Evolutionary conservation across 1,284 basidiomycete species (phyloP).

Genomic region (Ceratobasidium sp.): DNA sequence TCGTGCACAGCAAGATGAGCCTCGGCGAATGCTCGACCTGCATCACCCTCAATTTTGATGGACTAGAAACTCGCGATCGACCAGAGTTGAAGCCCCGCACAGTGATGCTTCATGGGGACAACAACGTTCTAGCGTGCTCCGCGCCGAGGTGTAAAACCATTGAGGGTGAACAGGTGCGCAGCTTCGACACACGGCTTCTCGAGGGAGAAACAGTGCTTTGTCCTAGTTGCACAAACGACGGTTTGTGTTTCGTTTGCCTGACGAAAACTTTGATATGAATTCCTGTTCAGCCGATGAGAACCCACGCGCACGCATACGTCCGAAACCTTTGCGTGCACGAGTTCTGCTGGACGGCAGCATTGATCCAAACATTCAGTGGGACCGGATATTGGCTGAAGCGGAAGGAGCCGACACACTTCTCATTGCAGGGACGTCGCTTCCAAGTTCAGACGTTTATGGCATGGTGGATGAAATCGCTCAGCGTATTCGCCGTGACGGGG

Average conservation of each 20-base stretch:
- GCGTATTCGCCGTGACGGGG: not conserved
- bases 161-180: not conserved
- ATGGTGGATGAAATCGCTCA: not conserved
- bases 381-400: not conserved
- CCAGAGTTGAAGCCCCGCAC: not conserved
- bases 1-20: not conserved
- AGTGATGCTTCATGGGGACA: not conserved
- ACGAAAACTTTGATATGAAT: not conserved
- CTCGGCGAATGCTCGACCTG: not conserved
- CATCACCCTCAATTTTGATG: slow-evolving; percentile 2
- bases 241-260: not conserved
- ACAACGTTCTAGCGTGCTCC: not conserved
- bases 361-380: not conserved
- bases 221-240: not conserved
- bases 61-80: not conserved
- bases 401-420: not conserved
- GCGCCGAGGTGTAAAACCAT: not conserved
- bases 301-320: not conserved
- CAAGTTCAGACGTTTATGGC: not conserved
- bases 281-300: not conserved
- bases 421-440: not conserved
- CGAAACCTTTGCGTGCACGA: not conserved
- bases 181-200: not conserved
- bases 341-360: not conserved
- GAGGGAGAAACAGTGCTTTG: not conserved